These are phyloP conservation scores for Coniochaeta sp. DNA, from an alignment of 2,329 filamentous ascomycete species.

Conservation along the genomic window DNA sequence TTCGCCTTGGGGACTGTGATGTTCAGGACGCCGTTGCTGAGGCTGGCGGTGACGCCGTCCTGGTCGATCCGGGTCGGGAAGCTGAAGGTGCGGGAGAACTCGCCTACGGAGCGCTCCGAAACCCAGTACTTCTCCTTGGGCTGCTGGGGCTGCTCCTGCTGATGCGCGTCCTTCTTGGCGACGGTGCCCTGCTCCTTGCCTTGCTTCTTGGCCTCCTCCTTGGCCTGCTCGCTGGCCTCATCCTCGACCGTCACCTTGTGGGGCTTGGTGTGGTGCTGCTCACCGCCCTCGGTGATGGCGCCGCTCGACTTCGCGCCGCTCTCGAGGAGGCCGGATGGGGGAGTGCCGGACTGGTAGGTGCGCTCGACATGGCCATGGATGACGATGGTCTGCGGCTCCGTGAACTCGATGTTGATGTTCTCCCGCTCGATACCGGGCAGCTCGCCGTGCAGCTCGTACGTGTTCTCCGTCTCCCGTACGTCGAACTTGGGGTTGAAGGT, in stretches of 20 bases:
- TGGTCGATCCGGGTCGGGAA: constrained; percentile 59
- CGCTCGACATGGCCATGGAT: constrained; percentile 65
- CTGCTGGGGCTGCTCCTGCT: constrained; percentile 11
- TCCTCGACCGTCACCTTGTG: constrained; percentile 62
- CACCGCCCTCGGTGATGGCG: constrained; percentile 32
- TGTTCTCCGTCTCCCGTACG: constrained; percentile 58
- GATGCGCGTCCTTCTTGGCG: constrained; percentile 6
- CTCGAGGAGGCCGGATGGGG: constrained; percentile 42
- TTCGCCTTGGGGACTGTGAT: constrained; percentile 60
- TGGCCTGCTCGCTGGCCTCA: constrained; percentile 31
- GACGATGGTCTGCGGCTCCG: constrained; percentile 64
- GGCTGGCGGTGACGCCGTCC: constrained; percentile 50
- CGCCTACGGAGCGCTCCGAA: constrained; percentile 56
- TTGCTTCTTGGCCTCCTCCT: constrained; percentile 24
- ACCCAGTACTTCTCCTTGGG: constrained; percentile 55
- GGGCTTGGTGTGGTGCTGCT: constrained; percentile 25
- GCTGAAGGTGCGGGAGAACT: constrained; percentile 61
- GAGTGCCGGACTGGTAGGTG: constrained; percentile 46
- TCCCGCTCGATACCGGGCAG: constrained; percentile 69
- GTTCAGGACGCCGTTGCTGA: constrained; percentile 59
- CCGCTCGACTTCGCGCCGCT: constrained; percentile 22
- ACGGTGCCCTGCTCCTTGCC: constrained; percentile 23
- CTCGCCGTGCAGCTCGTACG: constrained; percentile 74
- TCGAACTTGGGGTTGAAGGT: constrained; percentile 74
- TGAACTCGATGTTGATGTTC: constrained; percentile 71